These are phyloP conservation scores for Prunus yedoensis DNA, from an alignment of 331 rosid genomes.

Conservation along the genomic window DNA sequence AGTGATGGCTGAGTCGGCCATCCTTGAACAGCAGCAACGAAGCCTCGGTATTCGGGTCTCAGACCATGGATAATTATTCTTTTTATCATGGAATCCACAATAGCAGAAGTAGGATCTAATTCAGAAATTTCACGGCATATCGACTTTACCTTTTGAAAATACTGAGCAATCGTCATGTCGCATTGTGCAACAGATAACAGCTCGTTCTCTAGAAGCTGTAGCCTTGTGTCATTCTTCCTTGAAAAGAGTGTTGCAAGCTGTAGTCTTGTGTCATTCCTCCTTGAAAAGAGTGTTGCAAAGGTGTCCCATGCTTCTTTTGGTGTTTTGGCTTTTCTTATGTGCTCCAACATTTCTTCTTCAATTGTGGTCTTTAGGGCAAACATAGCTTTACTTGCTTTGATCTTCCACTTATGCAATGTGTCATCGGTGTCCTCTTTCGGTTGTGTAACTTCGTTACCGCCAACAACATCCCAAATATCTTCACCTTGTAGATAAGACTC, in stretches of 20 bases:
- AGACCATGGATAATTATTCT: not conserved
- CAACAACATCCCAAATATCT: not conserved
- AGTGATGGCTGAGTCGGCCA: not conserved
- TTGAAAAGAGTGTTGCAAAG: not conserved
- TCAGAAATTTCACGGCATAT: not conserved
- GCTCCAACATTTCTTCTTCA: not conserved
- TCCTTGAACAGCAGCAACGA: not conserved
- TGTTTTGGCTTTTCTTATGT: not conserved
- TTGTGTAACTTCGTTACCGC: not conserved
- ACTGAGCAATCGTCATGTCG: not conserved
- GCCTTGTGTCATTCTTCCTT: not conserved
- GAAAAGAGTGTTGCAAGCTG: rapidly evolving
- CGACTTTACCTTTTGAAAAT: not conserved
- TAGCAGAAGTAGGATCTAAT: not conserved
- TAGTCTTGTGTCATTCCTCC: too few species aligned
- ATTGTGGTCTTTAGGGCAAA: not conserved
- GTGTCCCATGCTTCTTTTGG: not conserved
- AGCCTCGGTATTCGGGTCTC: not conserved
- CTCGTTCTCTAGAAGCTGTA: not conserved
- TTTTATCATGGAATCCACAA: not conserved
- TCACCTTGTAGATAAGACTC: not conserved
- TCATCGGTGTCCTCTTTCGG: not conserved
- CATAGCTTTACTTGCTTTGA: not conserved
- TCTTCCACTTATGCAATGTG: not conserved
- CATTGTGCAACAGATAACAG: not conserved